Conservation (phyloP, 768 basidiomycete genomes). For the Dentipellis sp. region DNA sequence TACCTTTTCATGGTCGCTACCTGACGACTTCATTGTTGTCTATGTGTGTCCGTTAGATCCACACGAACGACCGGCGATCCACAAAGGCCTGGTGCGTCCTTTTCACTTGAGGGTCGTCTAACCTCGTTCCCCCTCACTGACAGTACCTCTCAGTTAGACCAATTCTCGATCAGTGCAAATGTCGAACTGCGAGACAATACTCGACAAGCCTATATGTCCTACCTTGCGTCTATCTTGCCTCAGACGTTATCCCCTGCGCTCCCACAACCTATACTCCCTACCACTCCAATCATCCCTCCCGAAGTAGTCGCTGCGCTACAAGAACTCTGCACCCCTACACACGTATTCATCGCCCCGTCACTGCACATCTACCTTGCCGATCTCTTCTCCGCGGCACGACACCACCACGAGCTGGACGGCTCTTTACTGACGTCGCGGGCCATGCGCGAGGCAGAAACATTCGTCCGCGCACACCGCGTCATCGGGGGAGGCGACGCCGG, state of each 20-base stretch:
- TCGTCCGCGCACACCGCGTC: conserved; percentile 58
- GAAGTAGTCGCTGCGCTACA: conserved; percentile 21
- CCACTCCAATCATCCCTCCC: conserved; percentile 15
- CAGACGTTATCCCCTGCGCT: conserved; percentile 16
- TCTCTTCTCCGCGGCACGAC: conserved; percentile 64
- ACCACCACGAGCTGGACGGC: conserved; percentile 61
- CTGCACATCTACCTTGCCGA: conserved; percentile 63
- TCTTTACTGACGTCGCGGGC: conserved; percentile 55
- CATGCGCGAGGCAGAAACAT: conserved; percentile 54
- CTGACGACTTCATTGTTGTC: conserved; percentile 61
- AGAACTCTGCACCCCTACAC: conserved; percentile 13
- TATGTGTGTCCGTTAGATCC: conserved; percentile 63
- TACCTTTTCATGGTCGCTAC: conserved; percentile 37
- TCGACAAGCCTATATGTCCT: conserved; percentile 21
- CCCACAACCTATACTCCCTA: background rate
- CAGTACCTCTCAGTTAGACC: conserved; percentile 50
- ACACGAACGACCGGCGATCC: conserved; percentile 55
- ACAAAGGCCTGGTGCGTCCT: conserved; percentile 51
- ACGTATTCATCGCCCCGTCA: conserved; percentile 23
- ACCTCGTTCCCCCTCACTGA: background rate
- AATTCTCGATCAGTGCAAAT: conserved; percentile 68
- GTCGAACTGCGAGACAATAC: conserved; percentile 29
- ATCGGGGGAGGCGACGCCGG: conserved; percentile 55
- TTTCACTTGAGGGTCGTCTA: background rate
- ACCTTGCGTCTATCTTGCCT: conserved; percentile 20